phyloP scores from a whole-genome alignment of 1,284 basidiomycete genomes.

The Ustilago nuda region DNA sequence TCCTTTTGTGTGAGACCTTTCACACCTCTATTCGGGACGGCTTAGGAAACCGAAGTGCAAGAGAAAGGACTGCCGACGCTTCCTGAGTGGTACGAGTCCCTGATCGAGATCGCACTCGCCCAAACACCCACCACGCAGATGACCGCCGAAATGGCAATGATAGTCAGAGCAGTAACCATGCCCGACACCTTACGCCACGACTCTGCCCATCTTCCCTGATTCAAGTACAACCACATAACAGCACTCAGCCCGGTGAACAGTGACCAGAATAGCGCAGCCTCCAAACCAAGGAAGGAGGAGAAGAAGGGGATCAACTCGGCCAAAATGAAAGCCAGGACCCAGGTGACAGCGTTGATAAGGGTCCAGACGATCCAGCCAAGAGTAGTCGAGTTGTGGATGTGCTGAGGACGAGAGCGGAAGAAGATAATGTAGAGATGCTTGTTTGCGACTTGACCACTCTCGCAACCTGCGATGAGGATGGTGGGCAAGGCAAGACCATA shows the following conservation, averaged over 20 bases:
- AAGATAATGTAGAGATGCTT: slow-evolving; percentile 58
- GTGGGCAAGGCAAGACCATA: slow-evolving; percentile 63
- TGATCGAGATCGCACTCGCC: slow-evolving; percentile 67
- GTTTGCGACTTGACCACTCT: slow-evolving; percentile 57
- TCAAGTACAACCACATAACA: slow-evolving; percentile 57
- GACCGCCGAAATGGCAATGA: slow-evolving; percentile 66
- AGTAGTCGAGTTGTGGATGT: slow-evolving; percentile 47
- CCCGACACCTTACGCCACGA: slow-evolving; percentile 44
- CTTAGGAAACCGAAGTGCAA: slow-evolving; percentile 46
- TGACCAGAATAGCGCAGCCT: slow-evolving; percentile 60
- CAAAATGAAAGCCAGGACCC: slow-evolving; percentile 57
- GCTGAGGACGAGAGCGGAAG: slow-evolving; percentile 52
- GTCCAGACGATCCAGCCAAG: slow-evolving; percentile 55
- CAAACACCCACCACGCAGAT: slow-evolving; percentile 69
- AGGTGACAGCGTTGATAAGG: slow-evolving; percentile 58
- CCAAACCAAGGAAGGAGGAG: slow-evolving; percentile 51
- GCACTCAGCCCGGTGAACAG: slow-evolving; percentile 52
- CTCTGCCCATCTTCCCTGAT: slow-evolving; percentile 49
- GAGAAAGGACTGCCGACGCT: slow-evolving; percentile 68
- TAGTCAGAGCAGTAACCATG: slow-evolving; percentile 50
- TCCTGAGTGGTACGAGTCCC: slow-evolving; percentile 64
- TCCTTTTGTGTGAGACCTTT: not conserved
- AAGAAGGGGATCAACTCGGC: slow-evolving; percentile 63
- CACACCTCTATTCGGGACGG: not conserved
- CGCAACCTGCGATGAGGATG: slow-evolving; percentile 62